These are phyloP conservation scores for Crithidia brevicula DNA, from an alignment of 208 protist species.

Conservation along the genomic window DNA sequence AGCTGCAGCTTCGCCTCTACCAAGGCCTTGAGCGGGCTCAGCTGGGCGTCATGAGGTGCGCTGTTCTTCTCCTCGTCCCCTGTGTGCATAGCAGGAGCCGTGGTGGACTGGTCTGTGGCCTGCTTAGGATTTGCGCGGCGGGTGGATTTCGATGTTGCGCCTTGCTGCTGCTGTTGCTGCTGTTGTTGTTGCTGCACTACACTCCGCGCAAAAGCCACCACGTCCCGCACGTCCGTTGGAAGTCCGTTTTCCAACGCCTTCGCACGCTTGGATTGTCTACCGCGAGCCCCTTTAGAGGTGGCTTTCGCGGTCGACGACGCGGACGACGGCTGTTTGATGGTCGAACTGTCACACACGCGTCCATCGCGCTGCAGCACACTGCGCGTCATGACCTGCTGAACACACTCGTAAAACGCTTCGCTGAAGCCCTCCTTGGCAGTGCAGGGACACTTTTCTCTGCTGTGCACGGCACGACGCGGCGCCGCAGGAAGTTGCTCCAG, in stretches of 20 bases:
- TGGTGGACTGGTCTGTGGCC: too few species aligned
- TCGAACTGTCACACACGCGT: neutral
- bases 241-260: neutral
- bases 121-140: too few species aligned
- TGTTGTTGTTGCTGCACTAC: slow-evolving; percentile 18
- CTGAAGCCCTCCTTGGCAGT: slow-evolving; percentile 45
- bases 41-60: too few species aligned
- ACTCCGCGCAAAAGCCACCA: slow-evolving; percentile 24
- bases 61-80: too few species aligned
- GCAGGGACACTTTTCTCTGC: slow-evolving; percentile 51
- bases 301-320: neutral
- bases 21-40: slow-evolving; percentile 18
- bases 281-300: too few species aligned
- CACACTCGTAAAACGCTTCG: slow-evolving; percentile 24
- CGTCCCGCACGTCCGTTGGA: slow-evolving; percentile 27
- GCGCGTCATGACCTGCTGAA: slow-evolving; percentile 50
- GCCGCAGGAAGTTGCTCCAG: slow-evolving; percentile 26
- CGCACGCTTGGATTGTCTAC: too few species aligned
- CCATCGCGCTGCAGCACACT: slow-evolving; percentile 40
- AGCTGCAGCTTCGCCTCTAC: slow-evolving; percentile 23
- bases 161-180: neutral
- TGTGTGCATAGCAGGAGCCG: too few species aligned
- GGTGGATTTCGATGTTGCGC: neutral
- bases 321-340: neutral
- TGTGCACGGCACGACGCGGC: slow-evolving; percentile 55